Conservation (phyloP, 1,139 yeast genomes). For the Candida tropicalis region DNA sequence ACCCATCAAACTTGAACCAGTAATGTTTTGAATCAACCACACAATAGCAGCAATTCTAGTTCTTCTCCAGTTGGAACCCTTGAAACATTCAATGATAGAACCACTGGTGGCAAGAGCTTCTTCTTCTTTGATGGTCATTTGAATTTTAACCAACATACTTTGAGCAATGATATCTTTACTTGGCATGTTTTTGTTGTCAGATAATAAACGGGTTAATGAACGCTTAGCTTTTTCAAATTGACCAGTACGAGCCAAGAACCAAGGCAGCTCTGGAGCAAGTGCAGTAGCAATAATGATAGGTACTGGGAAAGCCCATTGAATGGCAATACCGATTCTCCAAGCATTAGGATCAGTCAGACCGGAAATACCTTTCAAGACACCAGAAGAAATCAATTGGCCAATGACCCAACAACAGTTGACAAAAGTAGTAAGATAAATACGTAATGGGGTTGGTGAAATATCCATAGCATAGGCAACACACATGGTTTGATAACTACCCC, state of each 20-base stretch:
- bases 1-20: constrained; percentile 57
- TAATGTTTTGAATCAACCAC: constrained; percentile 52
- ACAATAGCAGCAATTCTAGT: constrained; percentile 54
- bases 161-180: constrained; percentile 37
- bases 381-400: constrained; percentile 53
- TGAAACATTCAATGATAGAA: constrained; percentile 52
- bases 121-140: constrained; percentile 50
- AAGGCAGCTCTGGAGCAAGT: constrained; percentile 47
- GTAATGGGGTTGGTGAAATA: constrained; percentile 49
- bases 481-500: constrained; percentile 56
- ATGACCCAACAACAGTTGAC: constrained; percentile 52
- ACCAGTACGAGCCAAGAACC: constrained; percentile 45
- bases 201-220: constrained; percentile 36
- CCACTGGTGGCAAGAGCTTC: constrained; percentile 31
- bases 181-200: constrained; percentile 36
- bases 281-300: constrained; percentile 42
- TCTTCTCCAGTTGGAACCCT: constrained; percentile 52
- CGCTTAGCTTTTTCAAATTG: constrained; percentile 35
- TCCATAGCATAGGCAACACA: constrained; percentile 56
- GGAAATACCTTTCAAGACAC: constrained; percentile 44
- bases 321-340: constrained; percentile 43
- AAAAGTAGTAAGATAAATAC: constrained; percentile 51
- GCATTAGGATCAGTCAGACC: constrained; percentile 30
- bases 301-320: constrained; percentile 67
- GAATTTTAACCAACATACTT: constrained; percentile 45